These are phyloP conservation scores for Linnemannia zychae DNA, from an alignment of 192 early-diverging fungal genomes.

Conservation along the genomic window DNA sequence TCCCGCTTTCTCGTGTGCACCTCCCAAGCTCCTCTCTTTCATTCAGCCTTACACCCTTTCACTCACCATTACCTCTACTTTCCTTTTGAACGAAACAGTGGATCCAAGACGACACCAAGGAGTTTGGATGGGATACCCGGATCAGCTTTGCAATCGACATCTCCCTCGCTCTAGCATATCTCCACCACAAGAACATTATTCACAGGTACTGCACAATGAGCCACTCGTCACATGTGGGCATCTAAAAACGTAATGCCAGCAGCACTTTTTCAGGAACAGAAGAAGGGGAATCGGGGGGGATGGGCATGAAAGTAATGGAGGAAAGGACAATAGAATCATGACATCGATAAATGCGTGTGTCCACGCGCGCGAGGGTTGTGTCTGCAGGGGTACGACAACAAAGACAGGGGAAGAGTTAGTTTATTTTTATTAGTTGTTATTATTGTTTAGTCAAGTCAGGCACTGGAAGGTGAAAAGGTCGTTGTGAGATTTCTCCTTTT, in stretches of 20 bases:
- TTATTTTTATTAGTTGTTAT: slow-evolving; percentile 4
- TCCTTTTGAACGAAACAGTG: slow-evolving; percentile 15
- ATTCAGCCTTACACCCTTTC: too few species aligned
- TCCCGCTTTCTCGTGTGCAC: too few species aligned
- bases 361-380: not conserved
- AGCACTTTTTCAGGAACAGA: slow-evolving; percentile 1
- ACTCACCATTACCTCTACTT: not conserved
- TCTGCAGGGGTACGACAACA: slow-evolving; percentile 2
- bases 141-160: slow-evolving; percentile 57
- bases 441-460: not conserved
- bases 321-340: not conserved
- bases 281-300: not conserved
- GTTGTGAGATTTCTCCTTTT: not conserved
- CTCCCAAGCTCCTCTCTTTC: not conserved
- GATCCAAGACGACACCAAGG: slow-evolving; percentile 54
- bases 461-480: not conserved
- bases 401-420: not conserved
- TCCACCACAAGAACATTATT: slow-evolving; percentile 55
- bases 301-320: not conserved
- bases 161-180: slow-evolving; percentile 45
- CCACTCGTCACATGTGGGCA: not conserved
- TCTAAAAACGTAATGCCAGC: not conserved
- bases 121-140: slow-evolving; percentile 56
- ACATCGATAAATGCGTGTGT: not conserved
- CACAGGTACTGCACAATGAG: slow-evolving; percentile 34